Evolutionary conservation across 257 asterid genomes (phyloP).

Genomic region (Jasminum sambac): DNA sequence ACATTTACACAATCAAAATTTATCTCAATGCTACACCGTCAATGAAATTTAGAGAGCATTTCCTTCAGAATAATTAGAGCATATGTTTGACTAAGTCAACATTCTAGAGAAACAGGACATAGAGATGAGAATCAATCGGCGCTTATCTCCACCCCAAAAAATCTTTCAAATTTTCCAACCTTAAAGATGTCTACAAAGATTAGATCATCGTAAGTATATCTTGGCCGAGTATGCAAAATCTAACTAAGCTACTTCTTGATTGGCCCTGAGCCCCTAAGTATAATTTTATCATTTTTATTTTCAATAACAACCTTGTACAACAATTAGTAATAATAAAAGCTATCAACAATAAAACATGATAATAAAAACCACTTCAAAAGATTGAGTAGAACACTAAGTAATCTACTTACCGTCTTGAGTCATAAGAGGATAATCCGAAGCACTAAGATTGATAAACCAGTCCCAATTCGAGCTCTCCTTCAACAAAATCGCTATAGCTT

Average conservation of each 20-base stretch:
- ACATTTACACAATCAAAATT: neutral
- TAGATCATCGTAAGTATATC: conserved; percentile 2
- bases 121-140: neutral
- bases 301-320: too few relatives aligned
- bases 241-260: conserved; percentile 5
- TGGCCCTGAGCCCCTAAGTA: neutral
- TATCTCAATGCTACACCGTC: neutral
- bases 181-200: neutral
- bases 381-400: conserved; percentile 16
- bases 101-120: neutral
- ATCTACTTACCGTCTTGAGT: conserved; percentile 91
- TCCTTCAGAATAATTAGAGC: neutral
- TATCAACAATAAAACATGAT: conserved; percentile 9
- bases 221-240: neutral
- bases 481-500: conserved; percentile 84
- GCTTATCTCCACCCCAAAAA: neutral
- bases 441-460: conserved; percentile 99
- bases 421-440: conserved; percentile 97
- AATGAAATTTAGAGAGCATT: neutral
- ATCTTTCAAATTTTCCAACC: neutral
- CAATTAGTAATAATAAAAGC: too few relatives aligned
- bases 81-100: neutral
- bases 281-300: conserved; percentile 3
- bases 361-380: conserved; percentile 3
- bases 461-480: conserved; percentile 87